These are phyloP conservation scores for Diphasiastrum complanatum DNA, from an alignment of 83 land plant species.

Conservation along the genomic window DNA sequence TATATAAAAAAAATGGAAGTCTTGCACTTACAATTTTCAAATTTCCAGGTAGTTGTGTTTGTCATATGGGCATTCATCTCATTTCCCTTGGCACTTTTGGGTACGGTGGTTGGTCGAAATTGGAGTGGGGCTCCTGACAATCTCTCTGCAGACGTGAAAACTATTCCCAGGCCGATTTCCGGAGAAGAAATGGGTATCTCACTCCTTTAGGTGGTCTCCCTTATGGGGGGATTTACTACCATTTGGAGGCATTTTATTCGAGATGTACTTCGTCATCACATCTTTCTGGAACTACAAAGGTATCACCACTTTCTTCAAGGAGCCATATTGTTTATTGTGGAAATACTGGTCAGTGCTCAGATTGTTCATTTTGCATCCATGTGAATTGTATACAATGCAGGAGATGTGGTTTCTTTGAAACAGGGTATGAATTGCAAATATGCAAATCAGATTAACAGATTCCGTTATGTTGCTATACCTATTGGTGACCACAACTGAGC, in stretches of 20 bases:
- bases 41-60: conserved; percentile 63
- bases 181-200: conserved; percentile 94
- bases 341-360: neutral
- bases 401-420: too few species aligned
- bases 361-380: neutral
- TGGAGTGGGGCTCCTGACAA: conserved; percentile 97
- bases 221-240: conserved; percentile 92
- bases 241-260: conserved; percentile 93
- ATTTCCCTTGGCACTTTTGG: conserved; percentile 85
- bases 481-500: neutral
- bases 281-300: conserved; percentile 99
- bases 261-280: conserved; percentile 97
- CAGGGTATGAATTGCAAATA: too few species aligned
- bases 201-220: conserved; percentile 76
- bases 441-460: neutral
- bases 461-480: neutral
- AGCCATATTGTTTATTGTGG: neutral
- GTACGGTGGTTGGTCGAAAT: conserved; percentile 88
- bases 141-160: conserved; percentile 95
- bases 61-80: conserved; percentile 98
- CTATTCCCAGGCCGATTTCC: conserved; percentile 96
- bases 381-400: neutral
- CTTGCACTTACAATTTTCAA: neutral
- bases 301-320: neutral
- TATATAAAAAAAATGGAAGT: too few species aligned